These are phyloP conservation scores for Parmales sp. DNA, from an alignment of 108 stramenopile species.

Conservation along the genomic window DNA sequence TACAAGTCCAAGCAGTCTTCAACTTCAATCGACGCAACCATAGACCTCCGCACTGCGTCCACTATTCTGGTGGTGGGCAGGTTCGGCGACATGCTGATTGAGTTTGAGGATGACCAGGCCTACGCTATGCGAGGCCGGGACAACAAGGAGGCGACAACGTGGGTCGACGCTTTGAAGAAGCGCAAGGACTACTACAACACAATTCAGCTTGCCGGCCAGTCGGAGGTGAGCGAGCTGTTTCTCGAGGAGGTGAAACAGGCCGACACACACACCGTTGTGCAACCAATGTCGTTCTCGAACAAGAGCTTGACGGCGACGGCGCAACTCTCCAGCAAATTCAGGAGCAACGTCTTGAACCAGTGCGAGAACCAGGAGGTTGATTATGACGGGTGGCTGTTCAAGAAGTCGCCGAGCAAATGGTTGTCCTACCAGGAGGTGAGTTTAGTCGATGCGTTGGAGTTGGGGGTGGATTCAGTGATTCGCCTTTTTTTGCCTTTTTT, in stretches of 20 bases:
- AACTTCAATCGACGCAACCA: not conserved
- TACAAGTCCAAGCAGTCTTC: slow-evolving; percentile 2
- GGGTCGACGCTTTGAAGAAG: not conserved
- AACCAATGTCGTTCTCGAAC: too few species aligned
- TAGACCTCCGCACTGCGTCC: not conserved
- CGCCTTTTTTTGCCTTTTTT: too few species aligned
- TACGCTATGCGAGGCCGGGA: not conserved
- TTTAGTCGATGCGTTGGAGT: too few species aligned
- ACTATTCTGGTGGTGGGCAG: not conserved
- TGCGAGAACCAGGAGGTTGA: not conserved
- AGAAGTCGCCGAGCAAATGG: slow-evolving; percentile 1
- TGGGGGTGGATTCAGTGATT: too few species aligned
- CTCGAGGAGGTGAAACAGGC: not conserved
- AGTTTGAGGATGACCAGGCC: not conserved
- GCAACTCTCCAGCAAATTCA: not conserved
- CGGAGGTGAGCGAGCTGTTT: not conserved
- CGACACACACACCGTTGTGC: not conserved
- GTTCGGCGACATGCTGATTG: not conserved
- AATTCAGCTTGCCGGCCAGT: not conserved
- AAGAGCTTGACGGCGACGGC: too few species aligned
- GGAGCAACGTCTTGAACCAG: not conserved
- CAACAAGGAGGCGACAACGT: not conserved
- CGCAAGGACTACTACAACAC: slow-evolving; percentile 1
- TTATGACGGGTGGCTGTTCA: not conserved
- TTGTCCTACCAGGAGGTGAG: not conserved